These are phyloP conservation scores for Coprinopsis cinerea DNA, from an alignment of 768 basidiomycete species.

Conservation along the genomic window DNA sequence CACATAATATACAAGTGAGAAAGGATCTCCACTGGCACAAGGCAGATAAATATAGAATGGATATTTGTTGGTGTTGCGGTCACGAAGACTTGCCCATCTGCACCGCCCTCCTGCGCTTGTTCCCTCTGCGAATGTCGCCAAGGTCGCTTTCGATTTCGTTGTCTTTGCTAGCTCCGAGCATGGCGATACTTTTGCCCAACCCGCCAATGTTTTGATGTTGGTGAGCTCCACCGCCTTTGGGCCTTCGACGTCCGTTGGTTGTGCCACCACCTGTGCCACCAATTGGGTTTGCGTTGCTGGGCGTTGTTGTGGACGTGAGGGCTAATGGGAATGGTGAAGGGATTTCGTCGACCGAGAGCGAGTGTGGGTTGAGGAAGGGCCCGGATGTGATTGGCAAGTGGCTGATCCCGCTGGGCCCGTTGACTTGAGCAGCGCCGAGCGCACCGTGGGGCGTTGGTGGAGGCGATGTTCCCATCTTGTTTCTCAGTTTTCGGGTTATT, in stretches of 20 bases:
- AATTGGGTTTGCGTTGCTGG: constrained; percentile 13
- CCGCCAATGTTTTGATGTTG: constrained; percentile 57
- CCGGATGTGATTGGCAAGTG: constrained; percentile 61
- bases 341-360: constrained; percentile 79
- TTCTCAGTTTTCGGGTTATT: constrained; percentile 79
- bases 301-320: constrained; percentile 18
- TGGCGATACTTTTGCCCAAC: constrained; percentile 64
- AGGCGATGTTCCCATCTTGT: constrained; percentile 73
- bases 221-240: constrained; percentile 51
- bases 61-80: too few species aligned
- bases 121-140: constrained; percentile 71
- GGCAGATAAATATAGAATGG: too few species aligned
- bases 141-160: constrained; percentile 70
- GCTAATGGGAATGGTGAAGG: constrained; percentile 56
- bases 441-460: constrained; percentile 64
- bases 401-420: constrained; percentile 26
- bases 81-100: constrained; percentile 14
- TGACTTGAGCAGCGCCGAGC: constrained; percentile 34
- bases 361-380: constrained; percentile 75
- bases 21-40: too few species aligned
- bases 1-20: too few species aligned
- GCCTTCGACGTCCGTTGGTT: constrained; percentile 39
- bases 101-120: constrained; percentile 49
- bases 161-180: constrained; percentile 57
- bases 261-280: constrained; percentile 20